Evolutionary conservation across 2,329 filamentous ascomycete species (phyloP).

Genomic region (Diatrype stigma): DNA sequence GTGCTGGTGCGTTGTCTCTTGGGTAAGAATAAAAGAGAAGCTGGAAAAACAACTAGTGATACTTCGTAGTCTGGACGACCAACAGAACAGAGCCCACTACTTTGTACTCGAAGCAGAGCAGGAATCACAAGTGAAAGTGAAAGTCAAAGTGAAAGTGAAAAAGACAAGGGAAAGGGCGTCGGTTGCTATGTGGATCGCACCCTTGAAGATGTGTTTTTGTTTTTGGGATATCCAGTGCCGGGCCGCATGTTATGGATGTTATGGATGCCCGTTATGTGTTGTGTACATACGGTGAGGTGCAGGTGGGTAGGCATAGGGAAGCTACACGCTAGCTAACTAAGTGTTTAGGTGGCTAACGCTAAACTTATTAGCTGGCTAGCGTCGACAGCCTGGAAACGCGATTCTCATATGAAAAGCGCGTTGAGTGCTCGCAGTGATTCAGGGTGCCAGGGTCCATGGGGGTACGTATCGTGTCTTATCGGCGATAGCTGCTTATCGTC

Average conservation of each 20-base stretch:
- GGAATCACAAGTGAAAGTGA: background rate
- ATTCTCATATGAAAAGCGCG: conserved; percentile 5
- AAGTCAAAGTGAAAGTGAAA: background rate
- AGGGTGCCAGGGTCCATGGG: too few relatives aligned
- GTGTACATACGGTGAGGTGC: too few relatives aligned
- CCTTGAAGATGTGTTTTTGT: background rate
- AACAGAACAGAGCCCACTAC: too few relatives aligned
- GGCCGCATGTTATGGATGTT: too few relatives aligned
- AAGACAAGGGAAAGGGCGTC: background rate
- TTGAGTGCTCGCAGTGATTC: conserved; percentile 16
- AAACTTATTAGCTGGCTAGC: background rate
- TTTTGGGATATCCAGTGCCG: background rate
- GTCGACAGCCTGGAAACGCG: background rate
- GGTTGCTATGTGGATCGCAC: background rate
- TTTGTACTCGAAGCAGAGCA: background rate
- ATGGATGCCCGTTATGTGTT: too few relatives aligned
- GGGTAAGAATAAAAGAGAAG: background rate
- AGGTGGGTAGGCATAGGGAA: background rate
- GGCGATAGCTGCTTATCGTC: too few relatives aligned
- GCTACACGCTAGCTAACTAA: background rate
- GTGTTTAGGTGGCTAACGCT: background rate
- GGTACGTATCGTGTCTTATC: too few relatives aligned
- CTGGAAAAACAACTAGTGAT: too few relatives aligned
- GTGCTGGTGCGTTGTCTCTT: background rate
- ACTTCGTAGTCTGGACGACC: too few relatives aligned